Conservation (phyloP, 257 asterid species). For the Solanum bukasovii region DNA sequence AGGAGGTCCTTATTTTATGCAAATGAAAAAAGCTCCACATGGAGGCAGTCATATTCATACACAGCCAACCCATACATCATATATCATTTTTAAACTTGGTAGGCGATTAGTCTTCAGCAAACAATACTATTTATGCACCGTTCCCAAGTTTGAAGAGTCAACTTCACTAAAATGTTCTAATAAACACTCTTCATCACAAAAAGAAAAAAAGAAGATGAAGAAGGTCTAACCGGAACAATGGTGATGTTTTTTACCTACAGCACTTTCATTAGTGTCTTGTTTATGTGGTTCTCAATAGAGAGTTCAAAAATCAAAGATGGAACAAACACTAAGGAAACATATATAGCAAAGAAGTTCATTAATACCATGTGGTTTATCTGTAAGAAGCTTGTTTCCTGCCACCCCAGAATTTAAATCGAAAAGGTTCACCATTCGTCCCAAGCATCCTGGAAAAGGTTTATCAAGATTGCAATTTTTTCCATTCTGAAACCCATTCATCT, state of each 20-base stretch:
- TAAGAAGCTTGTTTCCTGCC: slow-evolving; percentile 55
- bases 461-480: slow-evolving; percentile 34
- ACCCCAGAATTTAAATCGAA: slow-evolving; percentile 66
- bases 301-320: neutral
- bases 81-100: neutral
- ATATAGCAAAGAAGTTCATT: slow-evolving; percentile 26
- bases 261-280: neutral
- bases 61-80: neutral
- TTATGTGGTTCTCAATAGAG: neutral
- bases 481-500: slow-evolving; percentile 62
- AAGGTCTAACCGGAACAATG: neutral
- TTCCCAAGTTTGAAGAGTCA: neutral
- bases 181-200: neutral
- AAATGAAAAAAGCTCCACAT: neutral
- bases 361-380: slow-evolving; percentile 69
- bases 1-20: neutral
- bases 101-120: neutral
- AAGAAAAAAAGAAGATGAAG: neutral
- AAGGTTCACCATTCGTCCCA: slow-evolving; percentile 94
- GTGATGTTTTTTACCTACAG: neutral
- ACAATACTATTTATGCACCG: neutral
- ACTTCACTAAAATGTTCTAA: neutral
- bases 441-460: slow-evolving; percentile 64
- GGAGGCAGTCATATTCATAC: neutral
- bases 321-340: neutral